Evolutionary conservation across 1,139 yeast genomes (phyloP).

Genomic region (Taphrina populina): DNA sequence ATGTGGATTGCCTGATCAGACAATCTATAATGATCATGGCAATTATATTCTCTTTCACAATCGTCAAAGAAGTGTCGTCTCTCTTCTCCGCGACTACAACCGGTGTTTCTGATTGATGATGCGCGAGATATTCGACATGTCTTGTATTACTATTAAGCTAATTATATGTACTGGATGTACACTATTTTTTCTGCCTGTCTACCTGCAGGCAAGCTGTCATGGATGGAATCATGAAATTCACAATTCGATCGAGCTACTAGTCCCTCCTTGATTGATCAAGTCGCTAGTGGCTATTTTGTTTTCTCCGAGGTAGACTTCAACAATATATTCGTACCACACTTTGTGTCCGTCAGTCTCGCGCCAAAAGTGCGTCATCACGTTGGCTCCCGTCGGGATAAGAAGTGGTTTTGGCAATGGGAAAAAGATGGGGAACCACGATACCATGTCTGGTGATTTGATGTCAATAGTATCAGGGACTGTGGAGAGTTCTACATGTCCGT

Average conservation of each 20-base stretch:
- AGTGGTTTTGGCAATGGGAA: slow-evolving; percentile 60
- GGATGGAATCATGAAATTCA: not conserved
- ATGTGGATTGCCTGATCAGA: no score
- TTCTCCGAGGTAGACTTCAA: slow-evolving; percentile 53
- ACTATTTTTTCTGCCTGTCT: not conserved
- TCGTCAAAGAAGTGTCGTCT: no score
- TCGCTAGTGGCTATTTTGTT: slow-evolving; percentile 50
- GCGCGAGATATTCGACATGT: not conserved
- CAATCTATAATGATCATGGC: no score
- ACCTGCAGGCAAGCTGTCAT: not conserved
- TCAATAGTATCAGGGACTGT: slow-evolving; percentile 53
- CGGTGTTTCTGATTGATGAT: not conserved
- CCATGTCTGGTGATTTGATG: slow-evolving; percentile 55
- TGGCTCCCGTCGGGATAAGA: slow-evolving; percentile 55
- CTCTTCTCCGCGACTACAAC: no score
- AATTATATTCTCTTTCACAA: no score
- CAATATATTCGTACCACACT: slow-evolving; percentile 77
- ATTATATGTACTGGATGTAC: not conserved
- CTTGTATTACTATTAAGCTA: not conserved
- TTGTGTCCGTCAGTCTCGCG: slow-evolving; percentile 47
- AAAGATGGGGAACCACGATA: slow-evolving; percentile 71
- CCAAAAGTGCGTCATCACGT: slow-evolving; percentile 54
- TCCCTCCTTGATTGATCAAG: slow-evolving; percentile 48
- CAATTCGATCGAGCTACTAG: slow-evolving; percentile 13
- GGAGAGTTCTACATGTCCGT: slow-evolving; percentile 58